Evolutionary conservation across 805 yeast genomes (phyloP).

Genomic region (Myxozyma neglecta): DNA sequence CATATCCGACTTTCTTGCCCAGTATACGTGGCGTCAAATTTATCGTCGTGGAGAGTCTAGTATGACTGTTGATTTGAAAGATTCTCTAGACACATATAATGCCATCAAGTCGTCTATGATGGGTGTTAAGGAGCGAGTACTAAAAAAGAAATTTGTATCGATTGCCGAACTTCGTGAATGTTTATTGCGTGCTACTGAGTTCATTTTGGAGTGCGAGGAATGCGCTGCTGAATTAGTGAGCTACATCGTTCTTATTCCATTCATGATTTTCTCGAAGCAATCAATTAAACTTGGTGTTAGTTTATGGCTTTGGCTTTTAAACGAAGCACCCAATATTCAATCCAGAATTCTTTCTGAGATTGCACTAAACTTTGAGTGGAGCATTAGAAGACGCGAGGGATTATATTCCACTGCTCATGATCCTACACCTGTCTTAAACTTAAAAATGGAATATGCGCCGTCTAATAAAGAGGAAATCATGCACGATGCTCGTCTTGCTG

Average conservation of each 20-base stretch:
- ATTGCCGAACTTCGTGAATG: slow-evolving; percentile 35
- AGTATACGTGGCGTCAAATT: slow-evolving; percentile 64
- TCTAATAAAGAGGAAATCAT: slow-evolving; percentile 63
- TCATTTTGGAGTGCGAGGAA: slow-evolving; percentile 39
- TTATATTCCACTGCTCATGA: slow-evolving; percentile 50
- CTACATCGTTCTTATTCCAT: slow-evolving; percentile 54
- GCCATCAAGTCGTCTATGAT: slow-evolving; percentile 33
- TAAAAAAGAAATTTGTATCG: slow-evolving; percentile 31
- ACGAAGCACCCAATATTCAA: slow-evolving; percentile 61
- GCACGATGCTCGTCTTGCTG: slow-evolving; percentile 52
- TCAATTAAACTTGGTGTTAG: slow-evolving; percentile 64
- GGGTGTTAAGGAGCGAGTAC: slow-evolving; percentile 28
- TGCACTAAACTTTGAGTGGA: slow-evolving; percentile 63
- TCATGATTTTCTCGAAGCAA: slow-evolving; percentile 58
- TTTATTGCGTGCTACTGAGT: slow-evolving; percentile 44
- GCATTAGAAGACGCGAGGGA: slow-evolving; percentile 62
- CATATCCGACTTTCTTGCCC: slow-evolving; percentile 71
- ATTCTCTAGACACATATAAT: slow-evolving; percentile 27
- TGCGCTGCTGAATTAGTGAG: slow-evolving; percentile 46
- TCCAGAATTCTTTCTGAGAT: slow-evolving; percentile 67
- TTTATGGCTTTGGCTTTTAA: slow-evolving; percentile 79
- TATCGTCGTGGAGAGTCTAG: slow-evolving; percentile 21
- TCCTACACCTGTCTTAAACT: slow-evolving; percentile 55
- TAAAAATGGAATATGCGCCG: slow-evolving; percentile 86
- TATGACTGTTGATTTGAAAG: neutral